A percentile compares a stretch with the other conserved stretches of the same genome.
phyloP scores from a whole-genome alignment of 257 asterid genomes.

The Capsicum baccatum region DNA sequence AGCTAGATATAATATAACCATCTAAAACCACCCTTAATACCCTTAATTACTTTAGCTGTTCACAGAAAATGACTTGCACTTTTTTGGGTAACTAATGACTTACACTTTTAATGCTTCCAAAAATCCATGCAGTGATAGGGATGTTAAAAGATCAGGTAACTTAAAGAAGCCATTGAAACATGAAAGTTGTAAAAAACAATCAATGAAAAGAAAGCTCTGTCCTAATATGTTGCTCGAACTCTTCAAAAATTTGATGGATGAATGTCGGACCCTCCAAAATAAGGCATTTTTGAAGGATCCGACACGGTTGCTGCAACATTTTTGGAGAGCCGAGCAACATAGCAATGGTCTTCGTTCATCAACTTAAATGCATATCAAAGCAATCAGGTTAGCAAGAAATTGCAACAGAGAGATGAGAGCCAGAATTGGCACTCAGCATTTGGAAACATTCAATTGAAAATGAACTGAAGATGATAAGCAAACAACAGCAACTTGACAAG shows the following conservation, averaged over 20 bases:
- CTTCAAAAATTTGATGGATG: background rate
- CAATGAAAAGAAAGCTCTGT: slow-evolving; percentile 23
- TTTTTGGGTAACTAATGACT: background rate
- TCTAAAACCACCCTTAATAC: background rate
- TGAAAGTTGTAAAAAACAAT: slow-evolving; percentile 33
- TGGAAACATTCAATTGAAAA: slow-evolving; percentile 3
- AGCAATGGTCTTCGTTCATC: background rate
- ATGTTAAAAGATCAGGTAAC: slow-evolving; percentile 42
- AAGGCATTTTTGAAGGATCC: background rate
- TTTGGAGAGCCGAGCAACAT: background rate
- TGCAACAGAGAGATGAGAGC: slow-evolving; percentile 18
- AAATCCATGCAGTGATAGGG: slow-evolving; percentile 50
- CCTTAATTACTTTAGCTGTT: slow-evolving; percentile 22
- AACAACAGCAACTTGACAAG: slow-evolving; percentile 33
- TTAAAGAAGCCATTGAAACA: slow-evolving; percentile 40
- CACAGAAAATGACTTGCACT: slow-evolving; percentile 45
- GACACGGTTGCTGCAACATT: background rate
- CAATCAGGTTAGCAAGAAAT: background rate
- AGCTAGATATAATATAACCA: background rate
- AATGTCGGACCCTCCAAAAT: background rate
- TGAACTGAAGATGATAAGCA: slow-evolving; percentile 37
- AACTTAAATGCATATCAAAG: slow-evolving; percentile 33
- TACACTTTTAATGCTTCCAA: slow-evolving; percentile 40
- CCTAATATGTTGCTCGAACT: background rate
- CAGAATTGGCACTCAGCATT: slow-evolving; percentile 34